Evolutionary conservation across 2,329 filamentous ascomycete genomes (phyloP).

Genomic region (Botrytis cinerea): DNA sequence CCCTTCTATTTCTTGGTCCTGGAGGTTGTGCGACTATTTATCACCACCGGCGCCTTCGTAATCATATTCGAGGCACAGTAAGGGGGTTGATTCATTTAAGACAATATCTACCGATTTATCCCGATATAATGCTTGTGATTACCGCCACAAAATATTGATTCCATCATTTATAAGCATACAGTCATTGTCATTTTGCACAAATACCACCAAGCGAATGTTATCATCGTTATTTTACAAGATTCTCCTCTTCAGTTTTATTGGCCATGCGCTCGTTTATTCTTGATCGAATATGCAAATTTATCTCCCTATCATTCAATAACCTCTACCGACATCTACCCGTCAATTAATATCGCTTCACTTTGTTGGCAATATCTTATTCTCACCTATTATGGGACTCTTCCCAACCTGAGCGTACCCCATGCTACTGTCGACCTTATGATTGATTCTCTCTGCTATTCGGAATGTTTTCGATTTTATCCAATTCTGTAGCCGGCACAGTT

Average conservation of each 20-base stretch:
- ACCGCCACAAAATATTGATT: neutral
- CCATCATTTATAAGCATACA: neutral
- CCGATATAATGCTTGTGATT: neutral
- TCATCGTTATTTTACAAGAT: neutral
- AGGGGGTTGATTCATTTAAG: neutral
- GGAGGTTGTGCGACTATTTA: neutral
- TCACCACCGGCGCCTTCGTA: neutral
- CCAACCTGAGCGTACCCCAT: neutral
- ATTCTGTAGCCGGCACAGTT: neutral
- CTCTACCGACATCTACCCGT: neutral
- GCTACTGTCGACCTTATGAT: neutral
- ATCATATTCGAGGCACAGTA: too few relatives aligned
- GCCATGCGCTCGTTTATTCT: neutral
- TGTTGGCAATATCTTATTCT: neutral
- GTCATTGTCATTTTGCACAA: too few relatives aligned
- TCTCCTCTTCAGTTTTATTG: neutral
- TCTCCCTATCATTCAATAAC: neutral
- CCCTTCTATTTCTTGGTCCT: neutral
- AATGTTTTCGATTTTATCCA: neutral
- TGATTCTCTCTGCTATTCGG: neutral
- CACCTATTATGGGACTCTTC: neutral
- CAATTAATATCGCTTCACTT: neutral
- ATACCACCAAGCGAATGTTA: neutral
- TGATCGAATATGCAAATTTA: neutral
- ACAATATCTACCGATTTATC: neutral